Base-by-base conservation (phyloP, 352 stramenopile species). In the Phytophthora europaea region DNA sequence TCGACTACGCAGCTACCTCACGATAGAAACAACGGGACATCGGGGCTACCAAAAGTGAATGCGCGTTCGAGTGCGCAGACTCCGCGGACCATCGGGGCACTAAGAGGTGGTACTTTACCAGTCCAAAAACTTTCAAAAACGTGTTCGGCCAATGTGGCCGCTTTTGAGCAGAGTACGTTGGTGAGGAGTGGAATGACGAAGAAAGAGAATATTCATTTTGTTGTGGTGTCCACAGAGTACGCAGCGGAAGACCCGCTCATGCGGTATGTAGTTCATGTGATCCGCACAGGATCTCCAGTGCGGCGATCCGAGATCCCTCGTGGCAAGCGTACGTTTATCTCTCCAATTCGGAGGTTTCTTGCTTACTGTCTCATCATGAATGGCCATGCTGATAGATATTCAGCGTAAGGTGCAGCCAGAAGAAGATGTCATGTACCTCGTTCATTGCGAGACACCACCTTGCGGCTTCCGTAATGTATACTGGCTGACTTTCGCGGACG, bases 381-480 rank as follows among this genome's bases (percentile, higher is more conserved):
- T 31, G 4, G 5, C 8, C 0, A 7, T 53, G 33, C 22, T 67
- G 15, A 34, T 50, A 80, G 79, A 67, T 36, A 48, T 54, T 4
- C 61, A 70, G 34, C 71, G 67, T 28, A 80, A 61, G 48, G 38
- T 77, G 18, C 40, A 66, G 3, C 73, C 66, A 4, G 83, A 90
- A 34, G 75, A 93, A 61, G 85, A 93, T 36, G 81, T 89, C 3
- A 50, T 93, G 1, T 93, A 84, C 36, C 75, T 93, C 12, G 43
- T 76, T 12, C 84, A 83, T 28, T 75, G 80, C 23, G 34, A 62
- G 22, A 36, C 28, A 10, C 83, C 85, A 47, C 85, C 85, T 8
- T 92, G 85, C 57, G 81, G 79, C 12, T 94, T 92, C 53, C 75
- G 77, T 0, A 94, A 92, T 48, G 75, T 89, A 9, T 92, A 92